phyloP scores from a whole-genome alignment of 192 early-diverging fungal species.

The Backusella macrospora region DNA sequence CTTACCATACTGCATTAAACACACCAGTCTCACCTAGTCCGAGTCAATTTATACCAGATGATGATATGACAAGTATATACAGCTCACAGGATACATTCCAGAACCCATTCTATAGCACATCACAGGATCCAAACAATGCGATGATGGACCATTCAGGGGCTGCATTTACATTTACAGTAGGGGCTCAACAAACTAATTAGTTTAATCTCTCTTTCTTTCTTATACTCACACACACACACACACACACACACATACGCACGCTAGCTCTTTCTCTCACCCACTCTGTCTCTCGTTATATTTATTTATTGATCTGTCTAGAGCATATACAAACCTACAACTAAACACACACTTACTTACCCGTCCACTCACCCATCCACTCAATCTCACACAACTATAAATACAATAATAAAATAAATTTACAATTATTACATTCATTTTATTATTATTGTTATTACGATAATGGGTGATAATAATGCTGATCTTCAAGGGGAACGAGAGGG shows the following conservation, averaged over 20 bases:
- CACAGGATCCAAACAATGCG: slow-evolving; percentile 7
- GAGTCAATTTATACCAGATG: slow-evolving; percentile 25
- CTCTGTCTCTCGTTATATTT: no score
- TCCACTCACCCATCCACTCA: neutral
- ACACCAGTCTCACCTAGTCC: slow-evolving; percentile 59
- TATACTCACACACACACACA: neutral
- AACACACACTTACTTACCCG: neutral
- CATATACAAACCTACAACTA: no score
- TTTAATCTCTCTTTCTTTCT: neutral
- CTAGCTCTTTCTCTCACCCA: neutral
- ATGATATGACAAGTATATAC: slow-evolving; percentile 26
- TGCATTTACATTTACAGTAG: slow-evolving; percentile 16
- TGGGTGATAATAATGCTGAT: no score
- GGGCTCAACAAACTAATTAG: neutral
- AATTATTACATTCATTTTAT: neutral
- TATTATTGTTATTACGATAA: neutral
- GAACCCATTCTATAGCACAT: slow-evolving; percentile 1
- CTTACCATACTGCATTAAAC: slow-evolving; percentile 54
- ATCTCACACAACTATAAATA: neutral
- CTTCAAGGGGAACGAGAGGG: neutral
- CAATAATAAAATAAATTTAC: neutral
- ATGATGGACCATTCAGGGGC: slow-evolving; percentile 3
- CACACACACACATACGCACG: neutral
- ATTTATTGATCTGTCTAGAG: no score
- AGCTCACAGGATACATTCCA: slow-evolving; percentile 12